Evolutionary conservation across 495 filamentous ascomycete species (phyloP), one percentile per base, ranked within the genome.

Genomic region (Jackrogersella minutella): DNA sequence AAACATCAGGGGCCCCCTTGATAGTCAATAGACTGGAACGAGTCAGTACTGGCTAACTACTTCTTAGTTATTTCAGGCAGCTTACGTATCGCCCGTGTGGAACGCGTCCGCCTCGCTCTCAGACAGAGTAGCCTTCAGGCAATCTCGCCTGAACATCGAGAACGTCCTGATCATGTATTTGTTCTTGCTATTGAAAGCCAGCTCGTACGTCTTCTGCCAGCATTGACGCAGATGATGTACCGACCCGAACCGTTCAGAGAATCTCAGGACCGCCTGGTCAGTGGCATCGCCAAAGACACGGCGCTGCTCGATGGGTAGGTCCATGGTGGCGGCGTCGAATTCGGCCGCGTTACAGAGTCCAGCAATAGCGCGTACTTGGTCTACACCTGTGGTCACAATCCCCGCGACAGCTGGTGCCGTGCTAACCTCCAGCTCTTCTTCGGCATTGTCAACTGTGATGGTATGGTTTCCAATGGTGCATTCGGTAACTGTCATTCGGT

Each of bases 131-230:
- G 66, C 40, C 0, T 41, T 19, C 6, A 82, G 63, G 11, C 78
- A 80, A n/a, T 79, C 75, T 21, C 70, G 59, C 26, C 77, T 66
- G 8, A 67, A 72, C 30, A 80, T 41, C 5, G 76, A 74, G 5
- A 82, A 73, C 3, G 78, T 78, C 28, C 77, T 61, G 49, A 90
- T 80, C 87, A 90, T 91, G 73, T 84, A 92, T 70, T 92, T 93
- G 71, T 91, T 91, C 78, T 91, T 91, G 69, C 85, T 88, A 72
- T 92, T 93, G 77, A 93, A 92, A 0, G 86, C 86, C 5, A 91
- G 76, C 62, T 91, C 84, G 73, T 86, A 90, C 5, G 85, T 80
- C 36, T 81, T 85, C 34, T 81, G 80, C 81, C 85, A 89, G 19
- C 75, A 68, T 11, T 80, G 68, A 10, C 81, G 78, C 4, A 87